Evolutionary conservation across 345 rosid species (phyloP).

Genomic region (Camelina sativa): DNA sequence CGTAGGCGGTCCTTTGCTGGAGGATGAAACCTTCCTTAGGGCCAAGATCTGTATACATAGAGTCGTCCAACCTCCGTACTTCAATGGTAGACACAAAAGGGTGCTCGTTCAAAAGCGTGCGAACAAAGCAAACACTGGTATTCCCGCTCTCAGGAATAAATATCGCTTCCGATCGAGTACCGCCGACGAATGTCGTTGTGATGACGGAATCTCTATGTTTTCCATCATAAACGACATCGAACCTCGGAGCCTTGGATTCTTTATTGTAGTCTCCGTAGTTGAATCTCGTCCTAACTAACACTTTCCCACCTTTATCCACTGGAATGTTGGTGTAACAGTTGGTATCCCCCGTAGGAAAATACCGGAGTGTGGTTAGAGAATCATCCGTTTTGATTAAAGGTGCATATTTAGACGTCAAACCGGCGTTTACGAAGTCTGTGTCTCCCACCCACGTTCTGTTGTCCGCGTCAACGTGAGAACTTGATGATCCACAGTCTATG

Average conservation of each 20-base stretch:
- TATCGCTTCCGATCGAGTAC: slow-evolving; percentile 21
- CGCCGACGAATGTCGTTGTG: not conserved
- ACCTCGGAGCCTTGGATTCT: slow-evolving; percentile 1
- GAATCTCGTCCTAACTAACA: slow-evolving; percentile 37
- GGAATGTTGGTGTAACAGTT: slow-evolving; percentile 38
- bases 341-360: slow-evolving; percentile 30
- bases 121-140: slow-evolving; percentile 28
- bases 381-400: not conserved
- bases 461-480: slow-evolving; percentile 16
- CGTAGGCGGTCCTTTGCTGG: slow-evolving; percentile 26
- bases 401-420: slow-evolving; percentile 9
- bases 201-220: slow-evolving; percentile 27
- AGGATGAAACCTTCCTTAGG: slow-evolving; percentile 32
- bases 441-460: slow-evolving; percentile 41
- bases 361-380: slow-evolving; percentile 33
- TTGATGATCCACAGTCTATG: slow-evolving; percentile 43
- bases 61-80: slow-evolving; percentile 32
- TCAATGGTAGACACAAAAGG: slow-evolving; percentile 40
- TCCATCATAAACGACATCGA: slow-evolving; percentile 37
- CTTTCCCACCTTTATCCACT: slow-evolving; percentile 35
- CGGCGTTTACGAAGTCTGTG: slow-evolving; percentile 21
- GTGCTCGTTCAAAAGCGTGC: slow-evolving; percentile 11
- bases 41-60: slow-evolving; percentile 39
- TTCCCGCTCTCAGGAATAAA: slow-evolving; percentile 20
- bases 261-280: slow-evolving; percentile 31